A percentile compares a stretch with the other conserved stretches of the same genome.
Conservation (phyloP, 164 flowering plant genomes). For the Cinnamomum chago region DNA sequence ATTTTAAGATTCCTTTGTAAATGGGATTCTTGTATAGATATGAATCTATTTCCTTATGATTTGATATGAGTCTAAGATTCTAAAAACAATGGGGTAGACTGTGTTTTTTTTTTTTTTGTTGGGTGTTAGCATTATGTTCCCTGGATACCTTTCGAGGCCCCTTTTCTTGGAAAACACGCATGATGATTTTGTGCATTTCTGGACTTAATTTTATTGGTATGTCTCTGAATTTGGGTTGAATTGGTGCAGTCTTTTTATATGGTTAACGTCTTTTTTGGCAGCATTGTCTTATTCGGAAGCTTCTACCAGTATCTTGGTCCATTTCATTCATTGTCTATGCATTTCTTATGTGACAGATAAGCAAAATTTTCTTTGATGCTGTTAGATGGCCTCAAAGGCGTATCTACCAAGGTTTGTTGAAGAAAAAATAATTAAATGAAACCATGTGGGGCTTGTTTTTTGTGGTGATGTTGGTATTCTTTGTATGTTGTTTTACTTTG, state of each 20-base stretch:
- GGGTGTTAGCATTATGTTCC: not conserved
- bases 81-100: too few relatives aligned
- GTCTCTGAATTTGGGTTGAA: not conserved
- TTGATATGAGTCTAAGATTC: too few relatives aligned
- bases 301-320: not conserved
- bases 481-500: not conserved
- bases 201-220: not conserved
- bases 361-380: conserved; percentile 2
- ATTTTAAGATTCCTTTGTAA: too few relatives aligned
- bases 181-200: not conserved
- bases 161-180: not conserved
- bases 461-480: not conserved
- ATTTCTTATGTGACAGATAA: not conserved
- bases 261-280: not conserved
- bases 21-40: too few relatives aligned
- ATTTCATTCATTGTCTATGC: not conserved
- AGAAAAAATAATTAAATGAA: not conserved
- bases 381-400: conserved; percentile 2
- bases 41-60: too few relatives aligned
- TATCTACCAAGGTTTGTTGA: conserved; percentile 4
- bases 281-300: not conserved
- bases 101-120: too few relatives aligned
- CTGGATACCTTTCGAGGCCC: not conserved
- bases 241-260: not conserved
- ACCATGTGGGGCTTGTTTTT: not conserved